phyloP scores from a whole-genome alignment of 2,329 filamentous ascomycete genomes.

The Colletotrichum gigasporum region DNA sequence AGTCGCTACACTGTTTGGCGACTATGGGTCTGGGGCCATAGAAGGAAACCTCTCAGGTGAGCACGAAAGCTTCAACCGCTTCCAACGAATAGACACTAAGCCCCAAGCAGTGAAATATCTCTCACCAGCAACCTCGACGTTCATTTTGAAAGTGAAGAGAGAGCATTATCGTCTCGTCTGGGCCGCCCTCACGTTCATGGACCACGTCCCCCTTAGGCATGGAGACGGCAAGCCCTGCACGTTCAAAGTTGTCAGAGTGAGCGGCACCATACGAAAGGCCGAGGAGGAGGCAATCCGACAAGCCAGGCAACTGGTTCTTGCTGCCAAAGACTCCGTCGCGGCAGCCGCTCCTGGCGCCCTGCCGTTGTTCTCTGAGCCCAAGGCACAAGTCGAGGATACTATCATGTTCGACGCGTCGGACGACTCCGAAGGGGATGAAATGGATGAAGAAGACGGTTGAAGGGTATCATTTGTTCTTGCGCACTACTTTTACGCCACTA shows the following conservation, averaged over 20 bases:
- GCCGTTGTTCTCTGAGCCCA: conserved; percentile 45
- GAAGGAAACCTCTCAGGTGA: conserved; percentile 75
- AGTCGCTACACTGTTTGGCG: conserved; percentile 81
- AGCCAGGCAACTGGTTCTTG: conserved; percentile 76
- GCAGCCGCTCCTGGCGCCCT: conserved; percentile 2
- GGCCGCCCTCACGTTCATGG: conserved; percentile 87
- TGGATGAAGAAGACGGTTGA: conserved; percentile 55
- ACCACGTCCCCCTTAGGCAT: conserved; percentile 66
- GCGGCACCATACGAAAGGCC: conserved; percentile 90
- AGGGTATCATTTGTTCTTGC: conserved; percentile 66
- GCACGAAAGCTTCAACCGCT: neutral
- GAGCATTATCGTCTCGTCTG: conserved; percentile 88
- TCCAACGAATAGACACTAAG: conserved; percentile 32
- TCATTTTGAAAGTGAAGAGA: conserved; percentile 86
- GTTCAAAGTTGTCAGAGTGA: conserved; percentile 86
- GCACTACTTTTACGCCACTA: conserved; percentile 77
- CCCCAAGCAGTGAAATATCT: conserved; percentile 82
- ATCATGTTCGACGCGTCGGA: conserved; percentile 49
- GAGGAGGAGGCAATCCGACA: conserved; percentile 89
- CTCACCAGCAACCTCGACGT: conserved; percentile 90
- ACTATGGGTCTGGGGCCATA: conserved; percentile 84
- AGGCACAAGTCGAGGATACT: conserved; percentile 73
- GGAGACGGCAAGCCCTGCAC: conserved; percentile 72
- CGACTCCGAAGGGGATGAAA: conserved; percentile 57
- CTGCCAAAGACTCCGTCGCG: conserved; percentile 58